phyloP scores from a whole-genome alignment of 2,329 filamentous ascomycete species.

The Arthrobotrys sphaeroides region DNA sequence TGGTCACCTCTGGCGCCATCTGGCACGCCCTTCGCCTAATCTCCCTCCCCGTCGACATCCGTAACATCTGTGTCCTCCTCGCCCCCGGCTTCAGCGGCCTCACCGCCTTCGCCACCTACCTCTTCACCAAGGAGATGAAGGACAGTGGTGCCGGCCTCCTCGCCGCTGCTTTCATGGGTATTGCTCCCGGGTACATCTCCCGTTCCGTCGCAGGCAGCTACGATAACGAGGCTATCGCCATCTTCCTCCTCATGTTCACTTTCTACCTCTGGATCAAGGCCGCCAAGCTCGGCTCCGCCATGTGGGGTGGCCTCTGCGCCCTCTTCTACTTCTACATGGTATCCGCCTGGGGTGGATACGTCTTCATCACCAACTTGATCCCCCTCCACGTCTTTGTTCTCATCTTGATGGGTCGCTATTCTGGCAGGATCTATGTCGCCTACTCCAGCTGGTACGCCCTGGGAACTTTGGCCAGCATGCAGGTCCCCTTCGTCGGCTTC shows the following conservation, averaged over 20 bases:
- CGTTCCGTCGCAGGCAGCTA: conserved; percentile 97
- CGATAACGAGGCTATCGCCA: conserved; percentile 99
- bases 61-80: conserved; percentile 97
- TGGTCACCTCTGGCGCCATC: conserved; percentile 98
- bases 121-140: conserved; percentile 96
- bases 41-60: conserved; percentile 93
- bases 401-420: conserved; percentile 96
- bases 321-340: conserved; percentile 99
- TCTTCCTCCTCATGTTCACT: conserved; percentile 97
- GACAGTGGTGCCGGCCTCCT: conserved; percentile 93
- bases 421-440: conserved; percentile 89
- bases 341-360: conserved; percentile 98
- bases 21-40: conserved; percentile 91
- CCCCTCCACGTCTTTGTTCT: conserved; percentile 93
- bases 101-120: conserved; percentile 90
- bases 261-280: conserved; percentile 99
- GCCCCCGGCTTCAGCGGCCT: conserved; percentile 93
- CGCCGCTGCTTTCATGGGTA: conserved; percentile 95
- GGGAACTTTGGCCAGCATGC: conserved; percentile 96
- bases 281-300: conserved; percentile 92
- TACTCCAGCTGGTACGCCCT: conserved; percentile 99
- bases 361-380: conserved; percentile 97
- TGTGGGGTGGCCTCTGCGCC: conserved; percentile 94
- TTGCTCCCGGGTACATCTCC: conserved; percentile 96
- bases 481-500: conserved; percentile 98